Evolutionary conservation across 768 basidiomycete genomes (phyloP).

Genomic region (Candolleomyces eurysporus): DNA sequence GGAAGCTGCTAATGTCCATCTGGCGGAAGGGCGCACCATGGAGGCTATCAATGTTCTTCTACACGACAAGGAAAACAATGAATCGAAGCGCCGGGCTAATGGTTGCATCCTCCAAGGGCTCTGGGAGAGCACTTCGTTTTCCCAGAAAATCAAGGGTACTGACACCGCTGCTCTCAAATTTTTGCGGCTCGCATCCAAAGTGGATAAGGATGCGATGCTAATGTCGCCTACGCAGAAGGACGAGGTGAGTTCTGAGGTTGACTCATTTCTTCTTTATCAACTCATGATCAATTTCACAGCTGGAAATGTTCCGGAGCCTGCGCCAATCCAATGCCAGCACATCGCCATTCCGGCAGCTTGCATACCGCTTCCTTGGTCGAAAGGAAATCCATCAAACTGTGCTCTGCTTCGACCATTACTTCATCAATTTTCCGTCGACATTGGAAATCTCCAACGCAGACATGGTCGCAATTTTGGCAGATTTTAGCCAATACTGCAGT

Average conservation of each 20-base stretch:
- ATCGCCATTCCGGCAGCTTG: conserved; percentile 31
- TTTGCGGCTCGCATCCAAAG: not conserved
- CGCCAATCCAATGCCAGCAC: too few relatives aligned
- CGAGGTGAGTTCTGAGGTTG: too few relatives aligned
- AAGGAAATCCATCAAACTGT: conserved; percentile 32
- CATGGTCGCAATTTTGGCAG: conserved; percentile 27
- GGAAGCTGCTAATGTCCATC: conserved; percentile 55
- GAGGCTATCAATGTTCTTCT: conserved; percentile 49
- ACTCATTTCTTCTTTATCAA: too few relatives aligned
- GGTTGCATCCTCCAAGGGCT: conserved; percentile 41
- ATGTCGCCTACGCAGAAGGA: not conserved
- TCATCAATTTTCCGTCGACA: conserved; percentile 25
- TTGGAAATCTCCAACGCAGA: conserved; percentile 19
- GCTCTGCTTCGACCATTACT: conserved; percentile 44
- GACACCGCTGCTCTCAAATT: not conserved
- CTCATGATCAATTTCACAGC: too few relatives aligned
- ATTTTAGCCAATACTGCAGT: too few relatives aligned
- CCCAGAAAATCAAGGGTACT: conserved; percentile 14
- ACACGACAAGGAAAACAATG: conserved; percentile 22
- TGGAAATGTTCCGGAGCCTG: too few relatives aligned
- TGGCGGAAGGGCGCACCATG: conserved; percentile 42
- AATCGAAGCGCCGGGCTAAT: conserved; percentile 33
- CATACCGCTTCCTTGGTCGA: conserved; percentile 22
- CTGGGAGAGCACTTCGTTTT: conserved; percentile 47
- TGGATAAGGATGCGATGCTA: not conserved